Conservation (phyloP, 306 rosid species). For the Quillaja saponaria region DNA sequence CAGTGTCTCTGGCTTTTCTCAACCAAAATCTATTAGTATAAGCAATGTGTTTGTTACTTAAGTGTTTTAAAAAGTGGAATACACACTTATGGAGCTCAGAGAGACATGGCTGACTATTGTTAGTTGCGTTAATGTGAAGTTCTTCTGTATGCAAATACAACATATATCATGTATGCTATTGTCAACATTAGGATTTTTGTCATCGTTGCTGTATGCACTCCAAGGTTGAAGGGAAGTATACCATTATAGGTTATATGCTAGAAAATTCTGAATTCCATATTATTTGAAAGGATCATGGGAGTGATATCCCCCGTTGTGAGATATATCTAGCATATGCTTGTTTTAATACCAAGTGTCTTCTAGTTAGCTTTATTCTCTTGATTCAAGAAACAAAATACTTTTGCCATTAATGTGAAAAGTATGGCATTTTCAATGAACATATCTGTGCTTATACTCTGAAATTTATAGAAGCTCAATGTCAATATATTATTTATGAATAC, state of each 20-base stretch:
- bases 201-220: too few relatives aligned
- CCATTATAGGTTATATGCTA: neutral
- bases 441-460: too few relatives aligned
- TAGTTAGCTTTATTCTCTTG: neutral
- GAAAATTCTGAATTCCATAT: neutral
- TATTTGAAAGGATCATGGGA: neutral
- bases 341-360: neutral
- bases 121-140: neutral
- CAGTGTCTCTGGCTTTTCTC: too few relatives aligned
- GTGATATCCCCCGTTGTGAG: neutral
- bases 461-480: too few relatives aligned
- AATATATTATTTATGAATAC: too few relatives aligned
- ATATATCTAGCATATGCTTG: neutral
- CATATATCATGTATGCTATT: neutral
- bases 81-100: too few relatives aligned
- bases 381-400: neutral
- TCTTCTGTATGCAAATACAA: neutral
- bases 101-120: neutral
- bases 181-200: too few relatives aligned
- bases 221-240: neutral
- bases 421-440: too few relatives aligned
- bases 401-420: neutral
- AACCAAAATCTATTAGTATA: neutral
- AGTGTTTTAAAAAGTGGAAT: too few relatives aligned
- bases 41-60: neutral